phyloP scores from a whole-genome alignment of 768 basidiomycete genomes.

The Calocybe cyanea region DNA sequence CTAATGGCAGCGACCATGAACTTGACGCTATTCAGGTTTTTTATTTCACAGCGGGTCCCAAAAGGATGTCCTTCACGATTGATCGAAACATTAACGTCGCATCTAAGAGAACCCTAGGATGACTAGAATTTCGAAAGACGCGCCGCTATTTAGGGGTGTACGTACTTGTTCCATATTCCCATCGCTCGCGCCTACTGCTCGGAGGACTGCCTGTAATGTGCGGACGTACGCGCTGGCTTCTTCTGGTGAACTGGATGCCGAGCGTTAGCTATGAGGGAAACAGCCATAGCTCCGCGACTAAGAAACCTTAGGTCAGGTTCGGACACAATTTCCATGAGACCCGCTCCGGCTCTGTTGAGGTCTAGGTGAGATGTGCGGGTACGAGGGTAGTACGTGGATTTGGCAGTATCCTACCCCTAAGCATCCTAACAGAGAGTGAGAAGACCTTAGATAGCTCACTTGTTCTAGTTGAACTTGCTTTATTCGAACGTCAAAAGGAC shows the following conservation, averaged over 20 bases:
- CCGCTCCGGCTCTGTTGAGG: constrained; percentile 86
- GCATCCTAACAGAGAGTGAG: constrained; percentile 5
- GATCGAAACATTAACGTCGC: constrained; percentile 94
- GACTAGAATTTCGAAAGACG: not conserved
- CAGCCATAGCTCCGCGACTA: not conserved
- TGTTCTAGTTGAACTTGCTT: constrained; percentile 96
- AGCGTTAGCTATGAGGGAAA: constrained; percentile 22
- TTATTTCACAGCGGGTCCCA: constrained; percentile 91
- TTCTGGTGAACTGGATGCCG: constrained; percentile 59
- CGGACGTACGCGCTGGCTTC: constrained; percentile 88
- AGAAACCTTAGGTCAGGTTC: constrained; percentile 79
- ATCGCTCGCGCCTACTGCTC: constrained; percentile 84
- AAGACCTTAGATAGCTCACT: constrained; percentile 37
- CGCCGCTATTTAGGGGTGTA: not conserved
- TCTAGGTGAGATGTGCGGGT: constrained; percentile 64
- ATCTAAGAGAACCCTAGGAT: constrained; percentile 82
- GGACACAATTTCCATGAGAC: constrained; percentile 94
- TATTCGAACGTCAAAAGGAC: constrained; percentile 60
- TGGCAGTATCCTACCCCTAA: constrained; percentile 76
- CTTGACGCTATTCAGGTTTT: constrained; percentile 90
- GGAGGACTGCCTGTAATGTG: constrained; percentile 73
- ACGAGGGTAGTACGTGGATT: constrained; percentile 60
- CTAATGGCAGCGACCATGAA: constrained; percentile 85
- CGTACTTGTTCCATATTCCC: constrained; percentile 94
- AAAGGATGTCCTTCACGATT: constrained; percentile 58